Percentiles rank a stretch among this genome's conserved stretches.
Evolutionary conservation across 345 rosid species (phyloP).

Genomic region (Eucalyptus camaldulensis): DNA sequence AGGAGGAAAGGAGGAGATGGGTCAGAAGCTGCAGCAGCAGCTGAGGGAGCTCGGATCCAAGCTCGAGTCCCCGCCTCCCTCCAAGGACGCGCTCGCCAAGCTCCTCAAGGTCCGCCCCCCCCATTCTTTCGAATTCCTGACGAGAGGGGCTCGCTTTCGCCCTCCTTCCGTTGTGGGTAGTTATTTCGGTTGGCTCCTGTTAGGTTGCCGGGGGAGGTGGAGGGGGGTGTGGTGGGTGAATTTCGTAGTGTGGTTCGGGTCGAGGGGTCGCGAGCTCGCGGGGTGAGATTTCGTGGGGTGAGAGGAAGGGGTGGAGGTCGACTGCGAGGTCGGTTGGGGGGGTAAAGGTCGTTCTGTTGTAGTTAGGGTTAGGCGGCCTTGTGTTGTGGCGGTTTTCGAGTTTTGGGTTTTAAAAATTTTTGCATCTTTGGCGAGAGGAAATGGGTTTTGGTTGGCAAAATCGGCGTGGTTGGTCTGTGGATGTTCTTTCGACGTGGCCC

Average conservation of each 20-base stretch:
- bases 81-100: slow-evolving; percentile 69
- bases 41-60: slow-evolving; percentile 83
- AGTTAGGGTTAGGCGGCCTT: background rate
- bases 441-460: background rate
- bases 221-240: background rate
- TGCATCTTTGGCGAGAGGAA: background rate
- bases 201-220: background rate
- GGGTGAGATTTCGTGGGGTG: background rate
- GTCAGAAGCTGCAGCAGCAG: slow-evolving; percentile 49
- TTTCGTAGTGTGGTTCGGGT: background rate
- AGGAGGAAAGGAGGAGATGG: slow-evolving; percentile 19
- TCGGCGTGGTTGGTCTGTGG: background rate
- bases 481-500: background rate
- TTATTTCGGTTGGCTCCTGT: background rate
- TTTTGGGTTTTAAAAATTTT: background rate
- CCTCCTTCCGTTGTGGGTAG: background rate
- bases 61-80: slow-evolving; percentile 58
- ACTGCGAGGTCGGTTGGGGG: background rate
- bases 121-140: background rate
- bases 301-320: background rate
- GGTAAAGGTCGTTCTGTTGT: background rate
- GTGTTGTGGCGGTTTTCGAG: background rate
- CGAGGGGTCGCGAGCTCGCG: background rate
- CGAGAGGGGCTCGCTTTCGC: background rate
- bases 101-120: slow-evolving; percentile 56